Conservation (phyloP, 306 rosid species). For the Cucurbita maxima region DNA sequence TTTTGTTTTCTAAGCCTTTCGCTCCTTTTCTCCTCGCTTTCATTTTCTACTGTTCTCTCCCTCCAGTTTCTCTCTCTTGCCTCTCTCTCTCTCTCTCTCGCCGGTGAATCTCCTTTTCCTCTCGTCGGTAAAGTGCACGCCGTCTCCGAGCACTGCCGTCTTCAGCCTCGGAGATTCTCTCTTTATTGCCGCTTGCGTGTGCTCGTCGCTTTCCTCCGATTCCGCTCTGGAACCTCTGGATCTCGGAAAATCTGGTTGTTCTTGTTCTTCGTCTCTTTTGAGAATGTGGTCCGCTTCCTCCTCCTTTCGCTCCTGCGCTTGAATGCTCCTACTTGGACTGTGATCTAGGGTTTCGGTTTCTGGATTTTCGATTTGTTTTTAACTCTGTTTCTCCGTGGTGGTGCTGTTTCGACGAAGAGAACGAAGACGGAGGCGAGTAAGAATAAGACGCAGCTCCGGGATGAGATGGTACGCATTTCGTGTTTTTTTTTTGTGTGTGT, state of each 20-base stretch:
- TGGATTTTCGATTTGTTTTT: slow-evolving; percentile 11
- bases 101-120: slow-evolving; percentile 36
- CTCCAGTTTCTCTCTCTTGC: not conserved
- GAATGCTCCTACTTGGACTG: slow-evolving; percentile 25
- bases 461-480: slow-evolving; percentile 77
- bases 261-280: slow-evolving; percentile 16
- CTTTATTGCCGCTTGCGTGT: slow-evolving; percentile 10
- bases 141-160: slow-evolving; percentile 10
- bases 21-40: slow-evolving; percentile 34
- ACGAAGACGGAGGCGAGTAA: slow-evolving; percentile 62
- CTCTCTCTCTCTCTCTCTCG: not conserved
- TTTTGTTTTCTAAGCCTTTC: slow-evolving; percentile 62
- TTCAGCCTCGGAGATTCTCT: not conserved
- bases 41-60: slow-evolving; percentile 19
- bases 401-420: slow-evolving; percentile 12
- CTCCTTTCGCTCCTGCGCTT: slow-evolving; percentile 3
- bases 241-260: slow-evolving; percentile 27
- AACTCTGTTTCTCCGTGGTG: not conserved
- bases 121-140: slow-evolving; percentile 12
- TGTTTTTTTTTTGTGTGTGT: not conserved
- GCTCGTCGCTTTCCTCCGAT: slow-evolving; percentile 8
- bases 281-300: slow-evolving; percentile 69
- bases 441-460: slow-evolving; percentile 33
- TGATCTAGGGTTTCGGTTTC: slow-evolving; percentile 67
- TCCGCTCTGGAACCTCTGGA: slow-evolving; percentile 31